Conservation (phyloP, 306 rosid species). For the Begonia peltatifolia region DNA sequence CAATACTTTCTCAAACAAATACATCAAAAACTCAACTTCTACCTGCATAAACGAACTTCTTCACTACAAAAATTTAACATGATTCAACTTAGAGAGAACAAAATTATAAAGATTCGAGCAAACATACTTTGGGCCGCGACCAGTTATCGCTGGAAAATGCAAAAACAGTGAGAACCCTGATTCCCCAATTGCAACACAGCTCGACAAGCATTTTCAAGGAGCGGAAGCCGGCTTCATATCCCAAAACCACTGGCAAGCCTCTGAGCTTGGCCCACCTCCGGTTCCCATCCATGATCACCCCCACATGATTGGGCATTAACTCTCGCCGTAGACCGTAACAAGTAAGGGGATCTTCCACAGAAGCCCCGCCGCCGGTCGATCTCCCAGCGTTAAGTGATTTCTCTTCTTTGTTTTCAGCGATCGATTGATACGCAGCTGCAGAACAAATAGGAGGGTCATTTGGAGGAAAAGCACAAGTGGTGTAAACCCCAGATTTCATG, state of each 20-base stretch:
- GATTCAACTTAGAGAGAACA: neutral
- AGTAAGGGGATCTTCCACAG: conserved; percentile 2
- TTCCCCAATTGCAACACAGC: conserved; percentile 42
- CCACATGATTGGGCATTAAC: conserved; percentile 76
- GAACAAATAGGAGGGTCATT: no score
- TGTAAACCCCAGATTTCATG: no score
- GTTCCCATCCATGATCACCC: conserved; percentile 73
- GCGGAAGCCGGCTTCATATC: conserved; percentile 43
- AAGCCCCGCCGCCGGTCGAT: neutral
- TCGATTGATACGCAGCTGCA: no score
- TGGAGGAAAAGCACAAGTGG: no score
- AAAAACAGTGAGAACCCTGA: conserved; percentile 51
- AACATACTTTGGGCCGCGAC: conserved; percentile 47
- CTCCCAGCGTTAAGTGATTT: neutral
- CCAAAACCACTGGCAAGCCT: conserved; percentile 26
- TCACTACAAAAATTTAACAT: neutral
- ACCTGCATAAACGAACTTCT: conserved; percentile 24
- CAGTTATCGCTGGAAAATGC: conserved; percentile 60
- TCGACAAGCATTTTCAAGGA: conserved; percentile 27
- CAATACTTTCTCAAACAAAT: conserved; percentile 35
- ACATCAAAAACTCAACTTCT: conserved; percentile 52
- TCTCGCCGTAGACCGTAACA: conserved; percentile 36
- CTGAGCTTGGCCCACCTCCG: conserved; percentile 60
- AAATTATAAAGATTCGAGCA: neutral
- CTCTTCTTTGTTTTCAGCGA: no score